phyloP scores from a whole-genome alignment of 192 early-diverging fungal species.

The Entomortierella beljakovae region DNA sequence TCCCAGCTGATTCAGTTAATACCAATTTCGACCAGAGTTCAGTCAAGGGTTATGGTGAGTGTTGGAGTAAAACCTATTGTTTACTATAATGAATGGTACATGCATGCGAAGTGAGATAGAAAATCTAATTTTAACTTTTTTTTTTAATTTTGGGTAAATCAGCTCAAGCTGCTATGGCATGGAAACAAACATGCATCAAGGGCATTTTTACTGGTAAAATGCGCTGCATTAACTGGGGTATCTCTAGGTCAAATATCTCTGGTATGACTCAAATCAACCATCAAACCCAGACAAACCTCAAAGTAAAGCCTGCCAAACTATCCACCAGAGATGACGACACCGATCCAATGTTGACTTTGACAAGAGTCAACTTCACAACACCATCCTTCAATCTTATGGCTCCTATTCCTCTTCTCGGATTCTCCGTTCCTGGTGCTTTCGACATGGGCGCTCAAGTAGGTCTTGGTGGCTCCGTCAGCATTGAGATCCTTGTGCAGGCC shows the following conservation, averaged over 20 bases:
- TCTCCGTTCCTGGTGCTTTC: slow-evolving; percentile 41
- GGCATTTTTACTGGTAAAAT: slow-evolving; percentile 42
- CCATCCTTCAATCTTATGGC: slow-evolving; percentile 23
- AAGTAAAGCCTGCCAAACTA: not conserved
- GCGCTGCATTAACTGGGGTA: slow-evolving; percentile 41
- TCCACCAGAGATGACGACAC: slow-evolving; percentile 2
- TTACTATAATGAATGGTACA: no score
- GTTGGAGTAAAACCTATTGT: not conserved
- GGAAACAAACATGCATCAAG: slow-evolving; percentile 46
- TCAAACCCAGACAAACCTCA: slow-evolving; percentile 16
- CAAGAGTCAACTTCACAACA: slow-evolving; percentile 23
- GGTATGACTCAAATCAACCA: slow-evolving; percentile 43
- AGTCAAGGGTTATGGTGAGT: slow-evolving; percentile 44
- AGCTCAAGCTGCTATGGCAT: slow-evolving; percentile 43
- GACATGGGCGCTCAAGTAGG: slow-evolving; percentile 31
- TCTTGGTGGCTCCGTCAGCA: slow-evolving; percentile 8
- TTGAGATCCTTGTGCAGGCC: slow-evolving; percentile 34
- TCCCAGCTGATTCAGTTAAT: slow-evolving; percentile 15
- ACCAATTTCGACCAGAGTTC: slow-evolving; percentile 22
- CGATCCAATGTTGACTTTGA: slow-evolving; percentile 29
- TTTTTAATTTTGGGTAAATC: not conserved
- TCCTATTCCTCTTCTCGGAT: slow-evolving; percentile 29
- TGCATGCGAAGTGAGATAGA: no score
- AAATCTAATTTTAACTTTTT: not conserved
- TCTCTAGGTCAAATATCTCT: slow-evolving; percentile 29